These are phyloP conservation scores for Leptographium galeiforme DNA, from an alignment of 2,329 filamentous ascomycete species.

Conservation along the genomic window DNA sequence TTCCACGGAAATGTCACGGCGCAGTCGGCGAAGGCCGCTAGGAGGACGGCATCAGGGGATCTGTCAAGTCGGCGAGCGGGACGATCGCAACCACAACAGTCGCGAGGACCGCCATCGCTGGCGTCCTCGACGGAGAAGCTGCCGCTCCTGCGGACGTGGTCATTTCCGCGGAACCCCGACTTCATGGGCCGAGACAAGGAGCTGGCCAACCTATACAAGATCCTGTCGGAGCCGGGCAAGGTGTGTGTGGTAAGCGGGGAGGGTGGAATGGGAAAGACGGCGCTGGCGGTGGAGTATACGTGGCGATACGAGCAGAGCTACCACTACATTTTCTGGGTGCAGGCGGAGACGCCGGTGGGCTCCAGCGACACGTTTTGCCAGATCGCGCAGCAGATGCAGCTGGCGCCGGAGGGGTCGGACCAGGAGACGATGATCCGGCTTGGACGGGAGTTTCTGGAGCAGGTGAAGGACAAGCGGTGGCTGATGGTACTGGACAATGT, in stretches of 20 bases:
- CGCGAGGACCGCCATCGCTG: conserved; percentile 1
- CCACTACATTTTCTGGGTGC: conserved; percentile 15
- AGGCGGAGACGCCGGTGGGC: conserved; percentile 13
- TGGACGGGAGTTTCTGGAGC: conserved; percentile 8
- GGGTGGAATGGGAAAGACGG: conserved; percentile 13
- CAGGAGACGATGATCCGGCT: conserved; percentile 9
- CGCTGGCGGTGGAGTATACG: conserved; percentile 14
- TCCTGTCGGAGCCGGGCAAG: conserved; percentile 9
- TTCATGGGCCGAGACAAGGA: conserved; percentile 11
- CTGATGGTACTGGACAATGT: conserved; percentile 12
- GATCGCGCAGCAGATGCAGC: conserved; percentile 8
- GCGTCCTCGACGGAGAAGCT: conserved; percentile 5
- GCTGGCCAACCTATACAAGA: conserved; percentile 9
- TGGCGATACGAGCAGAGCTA: conserved; percentile 13
- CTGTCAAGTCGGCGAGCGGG: neutral
- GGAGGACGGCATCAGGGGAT: no score
- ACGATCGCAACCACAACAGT: neutral
- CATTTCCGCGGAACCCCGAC: conserved; percentile 6
- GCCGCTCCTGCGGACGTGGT: conserved; percentile 7
- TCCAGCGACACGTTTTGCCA: conserved; percentile 10
- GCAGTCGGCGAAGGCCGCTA: neutral
- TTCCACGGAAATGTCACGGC: neutral
- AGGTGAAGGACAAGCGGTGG: conserved; percentile 8
- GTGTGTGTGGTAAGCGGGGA: conserved; percentile 12
- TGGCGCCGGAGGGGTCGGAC: conserved; percentile 8